phyloP scores from a whole-genome alignment of 1,284 basidiomycete species.

The Malassezia slooffiae region DNA sequence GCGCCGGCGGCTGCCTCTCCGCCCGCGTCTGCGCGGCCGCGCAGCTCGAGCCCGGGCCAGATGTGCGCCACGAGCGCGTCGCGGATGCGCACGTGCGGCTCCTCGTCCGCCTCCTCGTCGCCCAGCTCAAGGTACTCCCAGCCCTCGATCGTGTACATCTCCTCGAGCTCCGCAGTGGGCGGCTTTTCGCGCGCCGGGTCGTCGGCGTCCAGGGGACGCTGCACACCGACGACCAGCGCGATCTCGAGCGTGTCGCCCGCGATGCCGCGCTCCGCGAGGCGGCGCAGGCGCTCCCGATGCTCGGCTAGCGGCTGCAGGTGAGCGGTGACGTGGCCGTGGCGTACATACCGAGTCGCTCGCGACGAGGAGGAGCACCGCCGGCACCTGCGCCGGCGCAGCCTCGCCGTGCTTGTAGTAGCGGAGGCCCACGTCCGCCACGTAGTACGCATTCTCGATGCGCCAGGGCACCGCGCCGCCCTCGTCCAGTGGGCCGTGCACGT shows the following conservation, averaged over 20 bases:
- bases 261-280: too few species aligned
- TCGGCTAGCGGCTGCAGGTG: neutral
- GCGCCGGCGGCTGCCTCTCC: too few species aligned
- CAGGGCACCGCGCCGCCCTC: neutral
- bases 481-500: neutral
- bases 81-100: neutral
- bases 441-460: slow-evolving; percentile 8
- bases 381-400: neutral
- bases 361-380: slow-evolving; percentile 3
- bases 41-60: slow-evolving; percentile 5
- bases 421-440: slow-evolving; percentile 3
- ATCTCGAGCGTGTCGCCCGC: slow-evolving; percentile 3
- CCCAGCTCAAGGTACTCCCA: slow-evolving; percentile 12
- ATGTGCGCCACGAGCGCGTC: slow-evolving; percentile 11
- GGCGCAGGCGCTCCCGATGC: neutral
- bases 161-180: neutral
- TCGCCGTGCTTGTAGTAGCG: neutral
- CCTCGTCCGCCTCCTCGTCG: neutral
- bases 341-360: neutral
- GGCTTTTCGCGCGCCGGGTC: neutral
- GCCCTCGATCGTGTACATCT: slow-evolving; percentile 7
- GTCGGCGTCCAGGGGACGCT: too few species aligned
- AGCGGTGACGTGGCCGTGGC: neutral
- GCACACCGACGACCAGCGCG: slow-evolving; percentile 5
- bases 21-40: too few species aligned